Evolutionary conservation across 1,284 basidiomycete genomes (phyloP).

Genomic region (Trametes pubescens): DNA sequence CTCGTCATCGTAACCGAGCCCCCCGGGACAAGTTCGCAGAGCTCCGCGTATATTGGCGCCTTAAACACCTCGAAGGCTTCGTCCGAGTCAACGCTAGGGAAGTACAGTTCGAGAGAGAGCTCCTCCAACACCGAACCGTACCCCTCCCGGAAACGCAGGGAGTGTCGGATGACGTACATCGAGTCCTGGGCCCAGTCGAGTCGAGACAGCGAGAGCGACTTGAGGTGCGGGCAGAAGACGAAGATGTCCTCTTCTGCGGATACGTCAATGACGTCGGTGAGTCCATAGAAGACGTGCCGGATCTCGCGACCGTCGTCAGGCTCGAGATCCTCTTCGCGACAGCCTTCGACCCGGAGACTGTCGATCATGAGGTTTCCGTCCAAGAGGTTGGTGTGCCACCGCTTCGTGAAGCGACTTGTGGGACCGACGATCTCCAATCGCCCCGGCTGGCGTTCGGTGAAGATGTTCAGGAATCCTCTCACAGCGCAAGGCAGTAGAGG

Average conservation of each 20-base stretch:
- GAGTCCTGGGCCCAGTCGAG: background rate
- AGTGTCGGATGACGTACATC: background rate
- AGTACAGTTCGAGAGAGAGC: background rate
- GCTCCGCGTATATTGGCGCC: background rate
- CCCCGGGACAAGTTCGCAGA: background rate
- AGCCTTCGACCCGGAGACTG: too few relatives aligned
- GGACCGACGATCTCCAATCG: background rate
- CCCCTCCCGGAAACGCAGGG: background rate
- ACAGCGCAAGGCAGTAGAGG: background rate
- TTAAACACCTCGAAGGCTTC: slow-evolving; percentile 1
- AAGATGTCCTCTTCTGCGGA: too few relatives aligned
- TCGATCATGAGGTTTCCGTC: too few relatives aligned
- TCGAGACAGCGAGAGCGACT: background rate
- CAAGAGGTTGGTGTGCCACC: too few relatives aligned
- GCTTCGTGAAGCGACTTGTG: too few relatives aligned
- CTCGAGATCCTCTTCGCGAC: too few relatives aligned
- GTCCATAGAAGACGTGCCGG: too few relatives aligned
- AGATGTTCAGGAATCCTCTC: background rate
- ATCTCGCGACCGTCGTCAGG: too few relatives aligned
- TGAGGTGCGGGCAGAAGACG: background rate
- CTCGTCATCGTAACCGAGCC: background rate
- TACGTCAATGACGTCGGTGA: too few relatives aligned
- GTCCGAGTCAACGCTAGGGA: background rate
- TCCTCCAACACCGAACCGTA: background rate
- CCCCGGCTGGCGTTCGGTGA: background rate